Evolutionary conservation across 257 asterid genomes (phyloP), one percentile per base, ranked within the genome.

Genomic region (Salvia splendens): DNA sequence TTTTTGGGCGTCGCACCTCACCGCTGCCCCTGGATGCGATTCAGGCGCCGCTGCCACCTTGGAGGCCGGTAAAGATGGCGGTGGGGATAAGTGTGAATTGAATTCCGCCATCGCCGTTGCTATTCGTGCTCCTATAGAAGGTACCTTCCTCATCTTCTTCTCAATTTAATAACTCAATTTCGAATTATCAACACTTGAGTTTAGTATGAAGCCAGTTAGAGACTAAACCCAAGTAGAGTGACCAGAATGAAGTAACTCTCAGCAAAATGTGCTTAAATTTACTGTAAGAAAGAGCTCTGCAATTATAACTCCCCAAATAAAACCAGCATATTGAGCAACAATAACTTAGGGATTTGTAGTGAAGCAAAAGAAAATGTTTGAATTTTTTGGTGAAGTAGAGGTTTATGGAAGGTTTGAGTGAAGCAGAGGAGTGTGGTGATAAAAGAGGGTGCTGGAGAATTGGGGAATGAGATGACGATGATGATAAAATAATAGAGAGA

Each of bases 131-230:
- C 56, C 28, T 66, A 75, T 0, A 12, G 73, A 67, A 45, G 68
- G 78, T 70, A 69, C 2, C 20, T 68, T 68, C 28, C 77, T 77
- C 86, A 81, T 80, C 65, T 68, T 80, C 65, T 68, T 11, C 67
- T 12, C 17, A 6, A 67, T 54, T 65, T 42, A 56, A 12, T 11
- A 24, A 5, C 28, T 54, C 17, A 28, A n/a, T 28, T 42, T 14
- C 20, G 3, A 2, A 33, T 12, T 49, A 32, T 64, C 6, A 47
- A 20, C 3, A 12, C 5, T 5, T 42, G 4, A 9, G 30, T 6
- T 14, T 6, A 24, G 30, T n/a, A n/a, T n/a, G n/a, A n/a, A n/a
- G n/a, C n/a, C n/a, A n/a, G n/a, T n/a, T n/a, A n/a, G n/a, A n/a
- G n/a, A n/a, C 6, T 12, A 10, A 61, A 61, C 36, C 10, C 14